phyloP scores from a whole-genome alignment of 441 rosid species.

The Omphalea diandra region DNA sequence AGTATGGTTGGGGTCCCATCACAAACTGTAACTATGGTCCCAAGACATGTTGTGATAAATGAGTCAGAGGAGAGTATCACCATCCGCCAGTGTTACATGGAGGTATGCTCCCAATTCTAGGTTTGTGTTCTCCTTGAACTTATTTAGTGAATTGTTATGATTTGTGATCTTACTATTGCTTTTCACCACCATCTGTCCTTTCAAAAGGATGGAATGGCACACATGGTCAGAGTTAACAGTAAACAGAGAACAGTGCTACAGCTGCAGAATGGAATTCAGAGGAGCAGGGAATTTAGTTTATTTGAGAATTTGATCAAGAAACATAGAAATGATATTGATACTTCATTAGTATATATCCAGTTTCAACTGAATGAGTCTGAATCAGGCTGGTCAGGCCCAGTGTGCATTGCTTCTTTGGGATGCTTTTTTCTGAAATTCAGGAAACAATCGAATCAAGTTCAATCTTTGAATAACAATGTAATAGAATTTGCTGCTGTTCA shows the following conservation, averaged over 20 bases:
- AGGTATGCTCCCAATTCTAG: slow-evolving; percentile 50
- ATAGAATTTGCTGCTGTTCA: slow-evolving; percentile 73
- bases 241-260: slow-evolving; percentile 52
- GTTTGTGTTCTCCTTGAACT: background rate
- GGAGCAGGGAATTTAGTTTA: slow-evolving; percentile 59
- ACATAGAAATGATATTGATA: slow-evolving; percentile 63
- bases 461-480: slow-evolving; percentile 27
- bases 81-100: slow-evolving; percentile 77
- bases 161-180: slow-evolving; percentile 21
- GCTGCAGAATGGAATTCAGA: slow-evolving; percentile 55
- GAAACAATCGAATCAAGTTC: slow-evolving; percentile 54
- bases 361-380: slow-evolving; percentile 60
- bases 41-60: slow-evolving; percentile 74
- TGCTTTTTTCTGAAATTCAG: slow-evolving; percentile 85
- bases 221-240: slow-evolving; percentile 46
- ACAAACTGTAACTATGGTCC: slow-evolving; percentile 62
- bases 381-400: slow-evolving; percentile 90
- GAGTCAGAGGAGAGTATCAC: slow-evolving; percentile 64
- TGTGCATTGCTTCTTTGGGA: slow-evolving; percentile 88
- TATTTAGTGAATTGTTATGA: slow-evolving; percentile 21
- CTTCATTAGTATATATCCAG: slow-evolving; percentile 58
- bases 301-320: slow-evolving; percentile 84
- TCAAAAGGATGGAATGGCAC: slow-evolving; percentile 66
- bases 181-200: slow-evolving; percentile 19
- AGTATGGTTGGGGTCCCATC: slow-evolving; percentile 58